Percentiles rank a stretch among this genome's conserved stretches.
Evolutionary conservation across 1,284 basidiomycete species (phyloP).

Genomic region (Fomitiporia mediterranea): DNA sequence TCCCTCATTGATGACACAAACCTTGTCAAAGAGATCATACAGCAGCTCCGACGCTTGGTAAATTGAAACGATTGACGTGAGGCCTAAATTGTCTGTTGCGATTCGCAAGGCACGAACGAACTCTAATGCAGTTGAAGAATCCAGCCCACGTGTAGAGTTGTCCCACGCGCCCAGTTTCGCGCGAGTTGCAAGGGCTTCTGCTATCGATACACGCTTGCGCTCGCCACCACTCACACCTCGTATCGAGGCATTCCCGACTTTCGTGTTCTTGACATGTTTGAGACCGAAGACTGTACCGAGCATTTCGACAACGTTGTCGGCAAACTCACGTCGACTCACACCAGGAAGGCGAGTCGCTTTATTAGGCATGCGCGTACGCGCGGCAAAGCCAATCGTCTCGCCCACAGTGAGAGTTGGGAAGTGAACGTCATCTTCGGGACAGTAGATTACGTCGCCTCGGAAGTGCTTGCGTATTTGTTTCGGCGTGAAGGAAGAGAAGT

Average conservation of each 20-base stretch:
- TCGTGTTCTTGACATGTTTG: conserved; percentile 36
- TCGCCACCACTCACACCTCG: conserved; percentile 48
- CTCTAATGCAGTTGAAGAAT: conserved; percentile 56
- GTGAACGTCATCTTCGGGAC: conserved; percentile 33
- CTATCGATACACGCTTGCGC: conserved; percentile 76
- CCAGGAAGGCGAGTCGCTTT: conserved; percentile 25
- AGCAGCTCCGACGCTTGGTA: conserved; percentile 56
- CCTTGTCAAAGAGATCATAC: conserved; percentile 56
- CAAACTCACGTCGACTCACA: conserved; percentile 28
- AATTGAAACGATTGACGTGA: conserved; percentile 52
- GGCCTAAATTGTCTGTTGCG: conserved; percentile 46
- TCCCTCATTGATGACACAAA: conserved; percentile 59
- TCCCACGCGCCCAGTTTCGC: conserved; percentile 67
- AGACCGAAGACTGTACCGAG: conserved; percentile 42
- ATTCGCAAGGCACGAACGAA: conserved; percentile 53
- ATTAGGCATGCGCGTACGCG: conserved; percentile 24
- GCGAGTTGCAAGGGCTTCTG: conserved; percentile 60
- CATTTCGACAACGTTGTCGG: conserved; percentile 31
- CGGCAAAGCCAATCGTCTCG: conserved; percentile 29
- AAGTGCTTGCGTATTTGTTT: conserved; percentile 24
- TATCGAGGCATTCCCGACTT: conserved; percentile 40
- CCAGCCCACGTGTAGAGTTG: conserved; percentile 50
- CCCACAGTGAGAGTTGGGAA: conserved; percentile 36
- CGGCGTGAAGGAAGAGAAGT: conserved; percentile 33
- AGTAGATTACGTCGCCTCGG: conserved; percentile 25